Evolutionary conservation across 495 filamentous ascomycete species (phyloP), one percentile per base, ranked within the genome.

Genomic region (Cercophora samala): DNA sequence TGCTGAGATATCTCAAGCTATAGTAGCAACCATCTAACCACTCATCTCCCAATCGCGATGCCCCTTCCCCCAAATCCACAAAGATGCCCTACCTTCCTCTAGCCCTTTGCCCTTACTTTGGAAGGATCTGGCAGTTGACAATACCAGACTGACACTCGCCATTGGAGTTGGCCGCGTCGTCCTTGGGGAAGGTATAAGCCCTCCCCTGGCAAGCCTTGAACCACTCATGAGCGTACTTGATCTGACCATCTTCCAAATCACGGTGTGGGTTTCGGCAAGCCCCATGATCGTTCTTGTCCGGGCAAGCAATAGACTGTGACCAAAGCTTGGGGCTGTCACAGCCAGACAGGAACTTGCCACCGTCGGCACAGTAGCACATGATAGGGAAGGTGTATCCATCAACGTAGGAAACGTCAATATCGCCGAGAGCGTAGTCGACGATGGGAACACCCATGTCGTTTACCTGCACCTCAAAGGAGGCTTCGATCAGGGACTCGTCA

Each of bases 91-190:
- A 32, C 8, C 29, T 9, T 46, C 15, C 37, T 17, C 37, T 11
- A 46, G 54, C 42, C 77, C 29, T 8, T 46, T 46, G 37, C 11
- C 9, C 13, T 17, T 46, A 1, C 37, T 46, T 46, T 5, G 63
- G 54, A 23, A 6, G 55, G 9, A 56, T 23, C 53, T 56, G n/a
- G 22, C 53, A 56, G 53, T 56, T 23, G 5, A 56, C 53, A 23
- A 56, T 56, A 3, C 53, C 53, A 1, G 53, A 56, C 21, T 56
- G 53, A 21, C 53, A 56, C n/a, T 56, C 11, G 17, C 53, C 53
- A 17, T 56, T 56, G 17, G 53, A 21, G 18, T 56, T 56, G n/a
- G n/a, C 53, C 3, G 8, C 11, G 6, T 19, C n/a, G 11, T 56
- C 53, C 53, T 56, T 23, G 18, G 53, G 19, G 18, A 56, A 56